Percentiles rank a stretch among this genome's conserved stretches.
phyloP scores from a whole-genome alignment of 805 yeast genomes.

The Starmerella stellata region DNA sequence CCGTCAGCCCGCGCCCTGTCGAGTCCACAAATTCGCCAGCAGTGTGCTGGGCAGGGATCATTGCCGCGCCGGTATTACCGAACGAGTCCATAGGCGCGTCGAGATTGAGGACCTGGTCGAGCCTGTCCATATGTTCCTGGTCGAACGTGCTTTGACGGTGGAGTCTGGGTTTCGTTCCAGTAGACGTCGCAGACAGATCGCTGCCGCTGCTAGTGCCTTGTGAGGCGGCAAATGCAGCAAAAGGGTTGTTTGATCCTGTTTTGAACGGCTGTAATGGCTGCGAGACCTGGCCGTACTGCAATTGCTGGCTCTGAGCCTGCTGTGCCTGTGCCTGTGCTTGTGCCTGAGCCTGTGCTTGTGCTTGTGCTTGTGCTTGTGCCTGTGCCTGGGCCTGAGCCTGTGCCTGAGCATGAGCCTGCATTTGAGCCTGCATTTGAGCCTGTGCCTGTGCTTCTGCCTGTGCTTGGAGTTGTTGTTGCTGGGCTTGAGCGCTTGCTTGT shows the following conservation, averaged over 20 bases:
- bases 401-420: conserved; percentile 25
- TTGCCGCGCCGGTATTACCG: conserved; percentile 65
- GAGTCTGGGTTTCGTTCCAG: conserved; percentile 10
- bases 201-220: conserved; percentile 6
- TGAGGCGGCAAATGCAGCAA: conserved; percentile 29
- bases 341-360: conserved; percentile 21
- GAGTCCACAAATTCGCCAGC: conserved; percentile 68
- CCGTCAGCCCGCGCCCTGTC: conserved; percentile 55
- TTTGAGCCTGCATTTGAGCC: conserved; percentile 19
- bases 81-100: conserved; percentile 91
- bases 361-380: conserved; percentile 24
- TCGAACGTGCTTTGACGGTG: conserved; percentile 34
- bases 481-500: conserved; percentile 25
- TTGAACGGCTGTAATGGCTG: conserved; percentile 35
- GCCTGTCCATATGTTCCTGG: conserved; percentile 38
- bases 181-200: conserved; percentile 2
- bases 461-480: conserved; percentile 16
- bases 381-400: conserved; percentile 16
- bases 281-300: conserved; percentile 23
- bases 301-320: conserved; percentile 20
- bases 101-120: conserved; percentile 58
- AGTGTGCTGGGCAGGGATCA: conserved; percentile 89
- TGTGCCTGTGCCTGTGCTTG: conserved; percentile 15
- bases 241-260: conserved; percentile 67
- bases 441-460: conserved; percentile 16